These are phyloP conservation scores for Phyllostachys edulis DNA, from an alignment of 176 grass and related monocot species.

Conservation along the genomic window DNA sequence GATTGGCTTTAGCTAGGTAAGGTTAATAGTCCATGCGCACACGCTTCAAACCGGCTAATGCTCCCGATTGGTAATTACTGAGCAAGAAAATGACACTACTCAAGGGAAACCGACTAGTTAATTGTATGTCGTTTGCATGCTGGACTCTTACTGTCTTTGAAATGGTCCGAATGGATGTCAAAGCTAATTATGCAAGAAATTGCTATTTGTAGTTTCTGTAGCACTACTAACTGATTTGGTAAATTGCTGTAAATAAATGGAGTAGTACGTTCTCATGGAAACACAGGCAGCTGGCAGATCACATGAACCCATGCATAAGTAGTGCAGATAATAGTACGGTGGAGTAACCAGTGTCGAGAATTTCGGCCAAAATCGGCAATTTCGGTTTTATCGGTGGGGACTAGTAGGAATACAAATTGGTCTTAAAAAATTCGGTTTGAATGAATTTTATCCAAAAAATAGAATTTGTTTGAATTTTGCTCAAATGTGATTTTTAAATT, in stretches of 20 bases:
- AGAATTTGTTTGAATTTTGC: too few species aligned
- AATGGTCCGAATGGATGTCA: not conserved
- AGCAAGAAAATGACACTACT: not conserved
- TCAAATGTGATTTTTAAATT: too few species aligned
- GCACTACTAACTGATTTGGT: not conserved
- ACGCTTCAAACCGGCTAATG: not conserved
- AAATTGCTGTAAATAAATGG: not conserved
- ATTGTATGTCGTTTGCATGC: not conserved
- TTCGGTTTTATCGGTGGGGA: too few species aligned
- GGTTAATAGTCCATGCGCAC: not conserved
- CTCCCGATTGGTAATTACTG: not conserved
- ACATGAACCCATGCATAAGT: not conserved
- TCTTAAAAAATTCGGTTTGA: too few species aligned
- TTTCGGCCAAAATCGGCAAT: too few species aligned
- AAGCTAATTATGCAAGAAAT: not conserved
- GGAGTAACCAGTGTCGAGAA: too few species aligned
- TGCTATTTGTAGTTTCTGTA: not conserved
- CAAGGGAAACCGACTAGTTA: not conserved
- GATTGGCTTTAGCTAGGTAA: slow-evolving; percentile 6
- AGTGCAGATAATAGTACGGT: not conserved
- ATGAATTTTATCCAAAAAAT: too few species aligned
- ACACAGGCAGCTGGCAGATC: slow-evolving; percentile 11
- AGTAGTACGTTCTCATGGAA: not conserved
- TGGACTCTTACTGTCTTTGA: slow-evolving; percentile 15
- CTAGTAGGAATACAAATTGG: too few species aligned